Conservation (phyloP, 1,284 basidiomycete species). For the Cerioporus squamosus region DNA sequence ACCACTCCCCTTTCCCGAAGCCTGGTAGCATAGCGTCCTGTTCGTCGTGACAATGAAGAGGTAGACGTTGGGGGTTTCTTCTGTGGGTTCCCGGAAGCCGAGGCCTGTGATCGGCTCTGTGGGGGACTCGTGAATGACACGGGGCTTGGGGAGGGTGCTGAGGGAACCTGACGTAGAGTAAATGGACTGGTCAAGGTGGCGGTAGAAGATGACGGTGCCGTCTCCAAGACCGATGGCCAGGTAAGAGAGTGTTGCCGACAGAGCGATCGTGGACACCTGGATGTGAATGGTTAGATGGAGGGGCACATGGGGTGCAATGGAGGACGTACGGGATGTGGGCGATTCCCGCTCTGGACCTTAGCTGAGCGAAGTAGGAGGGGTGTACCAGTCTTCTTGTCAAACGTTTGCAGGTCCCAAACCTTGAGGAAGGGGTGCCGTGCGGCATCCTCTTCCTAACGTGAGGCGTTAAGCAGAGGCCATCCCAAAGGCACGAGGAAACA, state of each 20-base stretch:
- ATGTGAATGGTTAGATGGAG: not conserved
- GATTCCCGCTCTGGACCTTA: slow-evolving; percentile 76
- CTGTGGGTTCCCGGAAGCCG: slow-evolving; percentile 77
- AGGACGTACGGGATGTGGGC: slow-evolving; percentile 78
- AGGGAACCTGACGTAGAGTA: slow-evolving; percentile 64
- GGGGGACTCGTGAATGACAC: slow-evolving; percentile 77
- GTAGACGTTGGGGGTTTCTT: slow-evolving; percentile 55
- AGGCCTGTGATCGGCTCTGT: slow-evolving; percentile 91
- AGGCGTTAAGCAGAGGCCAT: not conserved
- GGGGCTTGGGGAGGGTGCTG: slow-evolving; percentile 79
- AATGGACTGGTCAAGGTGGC: slow-evolving; percentile 89
- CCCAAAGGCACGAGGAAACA: slow-evolving; percentile 31
- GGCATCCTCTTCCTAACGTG: slow-evolving; percentile 74
- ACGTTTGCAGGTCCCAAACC: slow-evolving; percentile 85
- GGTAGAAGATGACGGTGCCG: slow-evolving; percentile 92
- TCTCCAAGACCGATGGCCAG: slow-evolving; percentile 92
- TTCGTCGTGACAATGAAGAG: slow-evolving; percentile 91
- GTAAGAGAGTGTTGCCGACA: slow-evolving; percentile 83
- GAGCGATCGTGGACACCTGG: slow-evolving; percentile 81
- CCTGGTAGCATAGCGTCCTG: slow-evolving; percentile 78
- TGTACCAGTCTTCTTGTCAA: slow-evolving; percentile 71
- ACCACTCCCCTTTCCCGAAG: slow-evolving; percentile 77
- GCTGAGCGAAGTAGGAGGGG: slow-evolving; percentile 78
- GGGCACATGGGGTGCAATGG: not conserved
- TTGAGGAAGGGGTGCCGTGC: slow-evolving; percentile 81